Evolutionary conservation across 192 early-diverging fungal genomes (phyloP).

Genomic region (Coemansia pectinata): DNA sequence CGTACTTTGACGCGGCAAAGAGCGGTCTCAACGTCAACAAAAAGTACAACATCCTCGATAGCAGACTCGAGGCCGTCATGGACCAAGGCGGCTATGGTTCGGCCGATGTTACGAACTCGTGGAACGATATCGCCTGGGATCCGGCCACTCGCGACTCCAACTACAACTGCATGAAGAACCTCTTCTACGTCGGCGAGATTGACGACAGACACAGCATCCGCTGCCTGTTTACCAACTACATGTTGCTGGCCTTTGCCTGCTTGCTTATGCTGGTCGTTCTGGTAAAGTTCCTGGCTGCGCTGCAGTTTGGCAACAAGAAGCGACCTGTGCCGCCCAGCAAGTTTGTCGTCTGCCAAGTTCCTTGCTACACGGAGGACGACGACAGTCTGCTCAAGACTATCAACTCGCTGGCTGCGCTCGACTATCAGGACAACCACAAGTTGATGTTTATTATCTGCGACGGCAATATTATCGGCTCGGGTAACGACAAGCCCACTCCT

Average conservation of each 20-base stretch:
- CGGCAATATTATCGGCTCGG: slow-evolving; percentile 92
- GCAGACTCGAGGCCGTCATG: slow-evolving; percentile 18
- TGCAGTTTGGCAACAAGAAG: slow-evolving; percentile 70
- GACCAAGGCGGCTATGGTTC: slow-evolving; percentile 54
- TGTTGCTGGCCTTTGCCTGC: slow-evolving; percentile 74
- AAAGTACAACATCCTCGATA: slow-evolving; percentile 58
- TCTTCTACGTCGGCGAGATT: slow-evolving; percentile 81
- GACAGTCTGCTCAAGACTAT: slow-evolving; percentile 86
- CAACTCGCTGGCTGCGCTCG: slow-evolving; percentile 71
- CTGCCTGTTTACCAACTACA: slow-evolving; percentile 85
- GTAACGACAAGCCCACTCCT: slow-evolving; percentile 90
- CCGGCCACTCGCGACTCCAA: slow-evolving; percentile 25
- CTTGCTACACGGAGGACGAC: slow-evolving; percentile 94
- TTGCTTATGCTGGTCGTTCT: slow-evolving; percentile 78
- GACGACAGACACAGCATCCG: slow-evolving; percentile 73
- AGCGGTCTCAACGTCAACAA: slow-evolving; percentile 24
- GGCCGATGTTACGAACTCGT: slow-evolving; percentile 41
- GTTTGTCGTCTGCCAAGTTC: slow-evolving; percentile 94
- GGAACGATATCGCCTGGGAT: slow-evolving; percentile 46
- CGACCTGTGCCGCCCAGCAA: slow-evolving; percentile 85
- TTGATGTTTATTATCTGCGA: slow-evolving; percentile 86
- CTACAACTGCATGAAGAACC: slow-evolving; percentile 75
- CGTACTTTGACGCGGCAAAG: slow-evolving; percentile 52
- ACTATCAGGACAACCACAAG: slow-evolving; percentile 88
- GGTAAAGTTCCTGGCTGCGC: slow-evolving; percentile 75